Percentiles rank a stretch among this genome's conserved stretches.
These are phyloP conservation scores for Turritis glabra DNA, from an alignment of 345 rosid genomes.

Conservation along the genomic window DNA sequence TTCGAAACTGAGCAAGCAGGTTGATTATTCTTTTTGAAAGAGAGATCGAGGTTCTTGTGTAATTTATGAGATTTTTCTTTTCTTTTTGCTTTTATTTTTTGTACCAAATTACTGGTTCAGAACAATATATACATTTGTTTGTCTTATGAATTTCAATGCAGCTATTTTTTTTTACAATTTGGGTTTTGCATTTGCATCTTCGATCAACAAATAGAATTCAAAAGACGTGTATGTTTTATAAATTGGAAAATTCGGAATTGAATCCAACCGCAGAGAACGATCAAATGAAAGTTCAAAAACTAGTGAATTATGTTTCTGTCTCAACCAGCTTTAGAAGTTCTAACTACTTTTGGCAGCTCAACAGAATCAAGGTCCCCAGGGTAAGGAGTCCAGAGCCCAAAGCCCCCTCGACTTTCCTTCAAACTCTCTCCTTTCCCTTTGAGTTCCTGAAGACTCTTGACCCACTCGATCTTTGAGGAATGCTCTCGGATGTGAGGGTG, in stretches of 20 bases:
- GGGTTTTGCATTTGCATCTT: not conserved
- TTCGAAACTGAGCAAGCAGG: constrained; percentile 15
- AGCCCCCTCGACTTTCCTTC: constrained; percentile 87
- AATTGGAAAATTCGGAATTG: constrained; percentile 6
- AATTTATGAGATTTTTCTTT: constrained; percentile 17
- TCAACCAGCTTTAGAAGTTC: constrained; percentile 97
- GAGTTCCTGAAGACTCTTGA: constrained; percentile 67
- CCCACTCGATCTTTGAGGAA: constrained; percentile 97
- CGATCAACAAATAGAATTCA: not conserved
- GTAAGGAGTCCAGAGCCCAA: constrained; percentile 94
- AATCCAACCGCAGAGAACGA: constrained; percentile 1
- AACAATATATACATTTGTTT: constrained; percentile 14
- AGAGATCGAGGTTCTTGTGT: constrained; percentile 15
- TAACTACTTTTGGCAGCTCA: constrained; percentile 59
- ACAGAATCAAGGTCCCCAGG: constrained; percentile 77
- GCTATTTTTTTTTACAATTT: not conserved
- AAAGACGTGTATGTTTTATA: not conserved
- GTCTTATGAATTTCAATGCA: not conserved
- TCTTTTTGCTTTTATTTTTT: too few species aligned
- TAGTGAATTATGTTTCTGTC: not conserved
- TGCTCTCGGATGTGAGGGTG: constrained; percentile 95
- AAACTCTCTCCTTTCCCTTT: constrained; percentile 74
- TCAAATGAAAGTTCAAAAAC: not conserved
- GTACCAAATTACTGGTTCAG: not conserved
- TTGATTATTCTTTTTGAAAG: constrained; percentile 24